Conservation (phyloP, 176 grass and related monocot species). For the Aechmea fasciata region DNA sequence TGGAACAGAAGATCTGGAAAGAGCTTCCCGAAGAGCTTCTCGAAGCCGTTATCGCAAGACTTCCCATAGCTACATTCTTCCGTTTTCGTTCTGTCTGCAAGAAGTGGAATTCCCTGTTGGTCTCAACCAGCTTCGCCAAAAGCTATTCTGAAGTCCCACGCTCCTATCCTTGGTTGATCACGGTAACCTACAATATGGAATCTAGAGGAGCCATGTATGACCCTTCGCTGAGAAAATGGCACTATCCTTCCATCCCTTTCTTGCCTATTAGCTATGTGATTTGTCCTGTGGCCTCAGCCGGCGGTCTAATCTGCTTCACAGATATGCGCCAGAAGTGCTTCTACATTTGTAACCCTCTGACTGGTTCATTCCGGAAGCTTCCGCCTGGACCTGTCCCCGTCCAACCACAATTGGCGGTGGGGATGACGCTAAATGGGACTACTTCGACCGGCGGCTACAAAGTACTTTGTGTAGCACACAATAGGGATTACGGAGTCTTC, state of each 20-base stretch:
- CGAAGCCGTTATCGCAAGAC: slow-evolving; percentile 74
- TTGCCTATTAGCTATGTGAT: slow-evolving; percentile 50
- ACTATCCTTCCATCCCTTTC: slow-evolving; percentile 48
- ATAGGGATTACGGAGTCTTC: slow-evolving; percentile 70
- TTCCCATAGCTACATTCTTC: slow-evolving; percentile 71
- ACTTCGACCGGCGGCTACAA: slow-evolving; percentile 59
- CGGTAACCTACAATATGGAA: slow-evolving; percentile 73
- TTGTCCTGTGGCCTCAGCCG: slow-evolving; percentile 85
- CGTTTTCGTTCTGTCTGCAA: slow-evolving; percentile 76
- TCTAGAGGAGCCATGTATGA: slow-evolving; percentile 73
- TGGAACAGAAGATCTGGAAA: slow-evolving; percentile 78
- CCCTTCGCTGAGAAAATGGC: slow-evolving; percentile 72
- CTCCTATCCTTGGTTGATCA: slow-evolving; percentile 73
- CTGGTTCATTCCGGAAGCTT: slow-evolving; percentile 67
- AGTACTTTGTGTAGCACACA: slow-evolving; percentile 74
- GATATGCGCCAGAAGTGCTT: slow-evolving; percentile 74
- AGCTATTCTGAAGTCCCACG: slow-evolving; percentile 48
- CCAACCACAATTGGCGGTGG: slow-evolving; percentile 85
- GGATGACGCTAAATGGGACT: slow-evolving; percentile 76
- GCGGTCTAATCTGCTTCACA: slow-evolving; percentile 90
- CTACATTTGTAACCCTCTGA: slow-evolving; percentile 87
- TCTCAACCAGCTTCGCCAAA: slow-evolving; percentile 56
- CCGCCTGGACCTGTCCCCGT: slow-evolving; percentile 53
- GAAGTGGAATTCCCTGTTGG: slow-evolving; percentile 70
- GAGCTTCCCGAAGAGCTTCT: slow-evolving; percentile 88